Evolutionary conservation across 768 basidiomycete genomes (phyloP).

Genomic region (Russula brevipes): DNA sequence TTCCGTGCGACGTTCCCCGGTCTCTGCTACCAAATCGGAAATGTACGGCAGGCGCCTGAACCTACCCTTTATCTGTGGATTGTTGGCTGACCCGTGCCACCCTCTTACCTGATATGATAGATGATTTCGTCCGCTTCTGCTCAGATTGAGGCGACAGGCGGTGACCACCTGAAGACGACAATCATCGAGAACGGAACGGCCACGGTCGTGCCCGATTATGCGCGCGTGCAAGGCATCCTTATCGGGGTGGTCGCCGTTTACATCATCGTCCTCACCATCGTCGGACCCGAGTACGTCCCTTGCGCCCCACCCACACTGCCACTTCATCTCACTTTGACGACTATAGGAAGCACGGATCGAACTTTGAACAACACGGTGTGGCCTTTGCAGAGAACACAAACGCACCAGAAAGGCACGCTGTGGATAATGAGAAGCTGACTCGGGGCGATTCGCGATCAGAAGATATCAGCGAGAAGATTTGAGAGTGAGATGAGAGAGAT

Average conservation of each 20-base stretch:
- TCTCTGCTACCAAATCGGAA: constrained; percentile 42
- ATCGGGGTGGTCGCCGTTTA: constrained; percentile 82
- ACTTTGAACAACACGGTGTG: background rate
- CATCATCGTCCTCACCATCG: constrained; percentile 64
- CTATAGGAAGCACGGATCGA: constrained; percentile 8
- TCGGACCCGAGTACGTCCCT: constrained; percentile 68
- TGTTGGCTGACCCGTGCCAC: background rate
- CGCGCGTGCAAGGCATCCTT: constrained; percentile 78
- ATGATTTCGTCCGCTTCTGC: constrained; percentile 44
- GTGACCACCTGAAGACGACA: constrained; percentile 22
- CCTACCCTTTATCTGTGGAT: background rate
- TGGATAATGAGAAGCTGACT: background rate
- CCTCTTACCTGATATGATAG: constrained; percentile 18
- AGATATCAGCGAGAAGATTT: background rate
- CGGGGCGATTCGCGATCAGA: constrained; percentile 1
- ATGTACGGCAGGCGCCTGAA: constrained; percentile 21
- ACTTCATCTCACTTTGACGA: background rate
- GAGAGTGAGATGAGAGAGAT: background rate
- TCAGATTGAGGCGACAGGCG: constrained; percentile 44
- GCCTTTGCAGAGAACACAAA: background rate
- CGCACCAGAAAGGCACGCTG: too few species aligned
- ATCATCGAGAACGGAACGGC: constrained; percentile 15
- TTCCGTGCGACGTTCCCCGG: constrained; percentile 47
- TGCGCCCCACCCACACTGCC: background rate
- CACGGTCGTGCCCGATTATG: constrained; percentile 40